Base-by-base conservation (phyloP, 306 rosid genomes). In the Dalbergia cochinchinensis region DNA sequence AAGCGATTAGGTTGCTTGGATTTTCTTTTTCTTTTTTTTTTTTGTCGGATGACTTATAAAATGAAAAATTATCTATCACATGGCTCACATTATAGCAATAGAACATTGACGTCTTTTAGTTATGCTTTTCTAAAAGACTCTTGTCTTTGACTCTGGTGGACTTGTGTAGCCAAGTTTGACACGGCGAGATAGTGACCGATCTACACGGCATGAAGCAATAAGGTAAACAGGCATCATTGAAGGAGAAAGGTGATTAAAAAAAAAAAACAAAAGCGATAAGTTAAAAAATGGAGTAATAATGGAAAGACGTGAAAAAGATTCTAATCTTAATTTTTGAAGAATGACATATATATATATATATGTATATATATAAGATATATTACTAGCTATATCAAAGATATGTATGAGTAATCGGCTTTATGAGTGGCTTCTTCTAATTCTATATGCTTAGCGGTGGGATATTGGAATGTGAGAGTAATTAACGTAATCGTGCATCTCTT, bases 141-240 rank as follows among this genome's bases (percentile, higher is more conserved):
- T 33, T 62, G 83, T 70, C 77, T 8, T 62, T 75, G 69, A 68
- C 76, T 41, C 3, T 7, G 61, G 69, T 44, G 19, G 79, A 82
- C 68, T 63, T 61, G 63, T 51, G 85, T 31, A 42, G 82, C 79
- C 79, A 71, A 77, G 79, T 83, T 83, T 82, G 86, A 82, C 79
- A 70, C 63, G 82, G 72, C 72, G 3, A 57, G 85, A 76, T 12
- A 8, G 68, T 68, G 68, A 53, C 73, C 18, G 3, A 50, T 76
- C 64, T 64, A 19, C 20, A 63, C 57, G 57, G 4, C 63, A 61
- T 15, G n/a, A 59, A 58, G 13, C 55, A 54, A 35, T 54, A 71
- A 47, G 48, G 54, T 57, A 39, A 53, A 22, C 60, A 20, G 5
- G 5, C 11, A 15, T 73, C 14, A 39, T 59, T 19, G 13, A 37